phyloP scores from a whole-genome alignment of 2,329 filamentous ascomycete species.

The Penicillium sclerotigenum region DNA sequence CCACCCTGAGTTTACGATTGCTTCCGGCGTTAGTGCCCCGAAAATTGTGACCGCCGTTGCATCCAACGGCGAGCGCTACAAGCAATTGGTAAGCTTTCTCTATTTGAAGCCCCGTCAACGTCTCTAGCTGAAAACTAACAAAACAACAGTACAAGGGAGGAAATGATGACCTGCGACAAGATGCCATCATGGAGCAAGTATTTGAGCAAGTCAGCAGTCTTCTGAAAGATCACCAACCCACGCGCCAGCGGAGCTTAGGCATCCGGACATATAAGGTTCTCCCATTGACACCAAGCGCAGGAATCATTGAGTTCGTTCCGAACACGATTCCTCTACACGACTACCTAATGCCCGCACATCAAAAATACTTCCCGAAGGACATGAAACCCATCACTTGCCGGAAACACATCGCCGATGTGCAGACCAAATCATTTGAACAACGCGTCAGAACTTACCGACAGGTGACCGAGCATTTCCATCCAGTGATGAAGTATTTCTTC shows the following conservation, averaged over 20 bases:
- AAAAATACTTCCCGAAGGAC: conserved; percentile 80
- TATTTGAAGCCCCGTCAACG: too few species aligned
- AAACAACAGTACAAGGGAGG: conserved; percentile 73
- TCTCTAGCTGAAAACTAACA: conserved; percentile 8
- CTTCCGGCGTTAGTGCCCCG: conserved; percentile 84
- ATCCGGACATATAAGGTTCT: conserved; percentile 98
- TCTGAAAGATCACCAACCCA: conserved; percentile 78
- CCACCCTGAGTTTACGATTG: conserved; percentile 74
- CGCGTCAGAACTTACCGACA: conserved; percentile 73
- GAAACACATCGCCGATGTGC: conserved; percentile 72
- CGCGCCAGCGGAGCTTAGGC: conserved; percentile 80
- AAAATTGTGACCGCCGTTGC: conserved; percentile 85
- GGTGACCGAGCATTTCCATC: conserved; percentile 78
- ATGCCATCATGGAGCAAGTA: conserved; percentile 99
- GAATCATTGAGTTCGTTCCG: conserved; percentile 94
- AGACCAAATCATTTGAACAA: conserved; percentile 65
- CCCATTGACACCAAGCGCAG: conserved; percentile 77
- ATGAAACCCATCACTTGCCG: conserved; percentile 72
- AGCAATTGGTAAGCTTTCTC: conserved; percentile 64
- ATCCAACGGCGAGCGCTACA: conserved; percentile 75
- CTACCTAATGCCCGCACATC: conserved; percentile 86
- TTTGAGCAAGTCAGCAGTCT: conserved; percentile 94
- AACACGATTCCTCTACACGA: conserved; percentile 91
- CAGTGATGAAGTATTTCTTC: conserved; percentile 95
- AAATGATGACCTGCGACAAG: conserved; percentile 92